Base-by-base conservation (phyloP, 352 stramenopile species). In the Globisporangium barbulae region DNA sequence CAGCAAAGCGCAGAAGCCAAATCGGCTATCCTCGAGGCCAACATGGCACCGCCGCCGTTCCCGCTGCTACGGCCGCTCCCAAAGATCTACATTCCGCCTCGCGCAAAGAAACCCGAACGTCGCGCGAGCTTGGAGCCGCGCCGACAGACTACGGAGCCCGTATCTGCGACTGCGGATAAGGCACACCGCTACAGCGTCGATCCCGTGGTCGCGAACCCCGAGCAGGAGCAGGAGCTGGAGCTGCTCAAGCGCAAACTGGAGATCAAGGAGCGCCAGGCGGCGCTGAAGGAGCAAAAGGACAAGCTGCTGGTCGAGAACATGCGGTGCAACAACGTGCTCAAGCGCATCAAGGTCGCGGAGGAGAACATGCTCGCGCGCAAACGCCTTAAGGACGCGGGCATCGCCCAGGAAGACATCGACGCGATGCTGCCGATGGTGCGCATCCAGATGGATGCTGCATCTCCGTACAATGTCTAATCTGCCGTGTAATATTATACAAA, bases 301-400 rank as follows among this genome's bases (percentile, higher is more conserved):
- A 33, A 21, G 22, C 48, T 54, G 25, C 22, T 54, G 10, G 48
- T 54, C 5, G 48, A 54, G 25, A 54, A 22, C 25, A 33, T 54
- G 12, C 21, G 15, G 22, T 5, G 48, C 48, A 31, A 54, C 48
- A 31, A 54, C 25, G 48, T 31, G 48, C 25, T 52, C 45, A 70
- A 68, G 64, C 59, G 55, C 6, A 22, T 67, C 31, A 28, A 42
- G 5, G 44, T 66, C 15, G 53, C 42, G 0, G 53, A 67, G 13
- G 59, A 70, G 64, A 70, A 68, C 42, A 62, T 74, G 37, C 56
- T 85, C n/a, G 72, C 76, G 35, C 69, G 76, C 39, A 82, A 82
- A 50, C 76, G 72, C 39, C 55, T 85, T 59, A 65, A 73, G 35
- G 74, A 85, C 63, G 76, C 74, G 2, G 64, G 64, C 53, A 62